Conservation (phyloP, 2,329 filamentous ascomycete genomes). For the Claviceps quebecensis region DNA sequence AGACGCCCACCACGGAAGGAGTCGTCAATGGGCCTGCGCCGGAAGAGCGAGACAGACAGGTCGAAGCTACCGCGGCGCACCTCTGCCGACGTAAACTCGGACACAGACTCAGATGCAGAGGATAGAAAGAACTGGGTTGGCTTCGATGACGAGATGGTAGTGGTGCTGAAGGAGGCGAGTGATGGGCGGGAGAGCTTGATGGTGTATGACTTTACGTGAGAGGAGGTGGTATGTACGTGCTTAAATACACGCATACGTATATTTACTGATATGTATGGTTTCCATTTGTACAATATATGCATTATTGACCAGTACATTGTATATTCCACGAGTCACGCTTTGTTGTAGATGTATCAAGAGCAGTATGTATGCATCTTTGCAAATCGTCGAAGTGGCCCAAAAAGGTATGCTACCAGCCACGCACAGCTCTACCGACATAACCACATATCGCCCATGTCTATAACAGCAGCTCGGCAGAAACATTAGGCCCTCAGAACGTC, state of each 20-base stretch:
- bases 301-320: background rate
- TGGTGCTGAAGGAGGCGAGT: slow-evolving; percentile 60
- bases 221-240: too few relatives aligned
- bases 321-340: too few relatives aligned
- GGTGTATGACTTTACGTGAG: slow-evolving; percentile 69
- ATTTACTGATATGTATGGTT: background rate
- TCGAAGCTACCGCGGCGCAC: background rate
- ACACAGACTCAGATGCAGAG: slow-evolving; percentile 25
- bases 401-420: too few relatives aligned
- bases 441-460: too few relatives aligned
- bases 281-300: background rate
- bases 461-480: too few relatives aligned
- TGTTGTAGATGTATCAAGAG: too few relatives aligned
- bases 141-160: slow-evolving; percentile 86
- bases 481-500: too few relatives aligned
- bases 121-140: slow-evolving; percentile 55
- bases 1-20: slow-evolving; percentile 6
- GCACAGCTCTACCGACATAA: too few relatives aligned
- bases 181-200: slow-evolving; percentile 59
- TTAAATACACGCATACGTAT: background rate
- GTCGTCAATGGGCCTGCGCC: slow-evolving; percentile 6
- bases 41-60: background rate
- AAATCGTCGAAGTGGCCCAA: too few relatives aligned
- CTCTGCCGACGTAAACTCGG: slow-evolving; percentile 8
- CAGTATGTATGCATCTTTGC: too few relatives aligned